These are phyloP conservation scores for Nigrospora osmanthi DNA, from an alignment of 2,329 filamentous ascomycete species.

Conservation along the genomic window DNA sequence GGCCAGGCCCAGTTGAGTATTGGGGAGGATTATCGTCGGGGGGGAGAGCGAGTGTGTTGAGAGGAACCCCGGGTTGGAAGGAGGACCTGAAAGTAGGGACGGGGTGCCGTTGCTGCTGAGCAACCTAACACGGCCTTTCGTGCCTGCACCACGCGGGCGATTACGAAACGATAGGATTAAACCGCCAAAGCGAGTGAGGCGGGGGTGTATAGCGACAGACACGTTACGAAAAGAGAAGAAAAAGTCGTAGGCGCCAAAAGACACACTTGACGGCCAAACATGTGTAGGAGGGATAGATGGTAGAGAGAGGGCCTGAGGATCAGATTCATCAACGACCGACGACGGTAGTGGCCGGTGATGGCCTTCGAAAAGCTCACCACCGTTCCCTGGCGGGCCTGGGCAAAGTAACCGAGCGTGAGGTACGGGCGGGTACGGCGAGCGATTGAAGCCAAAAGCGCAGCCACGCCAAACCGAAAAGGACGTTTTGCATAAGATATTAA, in stretches of 20 bases:
- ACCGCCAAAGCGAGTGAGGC: slow-evolving; percentile 55
- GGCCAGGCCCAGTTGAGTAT: no score
- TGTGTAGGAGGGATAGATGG: slow-evolving; percentile 9
- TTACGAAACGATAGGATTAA: slow-evolving; percentile 26
- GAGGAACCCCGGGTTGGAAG: no score
- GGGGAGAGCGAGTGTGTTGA: no score
- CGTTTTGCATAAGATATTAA: slow-evolving; percentile 7
- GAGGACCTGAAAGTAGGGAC: no score
- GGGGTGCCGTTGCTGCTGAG: no score
- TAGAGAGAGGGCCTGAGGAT: not conserved
- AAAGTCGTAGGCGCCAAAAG: slow-evolving; percentile 6
- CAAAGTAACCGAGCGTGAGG: not conserved
- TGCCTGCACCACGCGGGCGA: no score
- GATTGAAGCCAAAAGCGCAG: slow-evolving; percentile 1
- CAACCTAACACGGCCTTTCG: no score
- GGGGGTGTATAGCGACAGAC: slow-evolving; percentile 14
- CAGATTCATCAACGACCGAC: not conserved
- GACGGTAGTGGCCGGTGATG: no score
- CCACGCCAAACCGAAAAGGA: slow-evolving; percentile 6
- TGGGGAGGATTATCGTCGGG: no score
- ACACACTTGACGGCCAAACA: slow-evolving; percentile 1
- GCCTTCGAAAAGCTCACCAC: slow-evolving; percentile 5
- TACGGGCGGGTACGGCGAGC: slow-evolving; percentile 5
- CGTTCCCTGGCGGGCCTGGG: not conserved
- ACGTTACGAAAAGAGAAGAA: slow-evolving; percentile 12